Base-by-base conservation (phyloP, 768 basidiomycete species). In the Termitomyces sp. region DNA sequence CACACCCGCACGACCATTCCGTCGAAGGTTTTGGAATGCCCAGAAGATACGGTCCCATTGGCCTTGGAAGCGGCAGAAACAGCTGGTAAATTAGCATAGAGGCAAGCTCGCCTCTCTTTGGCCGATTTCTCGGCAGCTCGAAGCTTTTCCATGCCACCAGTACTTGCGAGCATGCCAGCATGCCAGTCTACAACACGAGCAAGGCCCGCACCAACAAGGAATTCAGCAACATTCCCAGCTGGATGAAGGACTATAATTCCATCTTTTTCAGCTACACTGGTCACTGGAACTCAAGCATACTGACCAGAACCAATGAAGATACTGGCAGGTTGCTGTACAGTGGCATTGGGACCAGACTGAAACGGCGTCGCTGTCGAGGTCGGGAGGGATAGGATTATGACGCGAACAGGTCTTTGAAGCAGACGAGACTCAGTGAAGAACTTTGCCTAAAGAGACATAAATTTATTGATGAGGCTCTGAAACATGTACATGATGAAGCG, bases 131-230 rank as follows among this genome's bases (percentile, higher is more conserved):
- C 95, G 0, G 92, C 92, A 1, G 84, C 82, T 52, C 95, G 86
- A 30, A 98, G 80, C 43, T 85, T 86, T 65, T 95, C 93, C 84
- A 98, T 92, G 5, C 85, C 90, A 41, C 94, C 94, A 52, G 80
- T 77, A 54, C 79, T 82, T 1, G 92, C 85, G 22, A 99, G 83
- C 82, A 98, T 89, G 22, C 95, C 95, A 16, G 96, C 94, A 70
- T 99, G 96, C 95, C 95, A 98, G 68, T 96, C 95, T 58, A 98
- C 88, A 51, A 98, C 81, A 57, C 92, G 88, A 18, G 95, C 96
- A 2, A 98, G 78, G 30, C 96, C 95, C 46, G 84, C 82, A 4
- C 81, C 83, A 30, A 93, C 85, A 40, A 99, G 79, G 70, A 90
- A 86, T 64, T 96, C 92, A 13, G 94, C 94, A 26, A 99, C 88